These are phyloP conservation scores for Ocimum tenuiflorum DNA, from an alignment of 257 asterid genomes.

Conservation along the genomic window DNA sequence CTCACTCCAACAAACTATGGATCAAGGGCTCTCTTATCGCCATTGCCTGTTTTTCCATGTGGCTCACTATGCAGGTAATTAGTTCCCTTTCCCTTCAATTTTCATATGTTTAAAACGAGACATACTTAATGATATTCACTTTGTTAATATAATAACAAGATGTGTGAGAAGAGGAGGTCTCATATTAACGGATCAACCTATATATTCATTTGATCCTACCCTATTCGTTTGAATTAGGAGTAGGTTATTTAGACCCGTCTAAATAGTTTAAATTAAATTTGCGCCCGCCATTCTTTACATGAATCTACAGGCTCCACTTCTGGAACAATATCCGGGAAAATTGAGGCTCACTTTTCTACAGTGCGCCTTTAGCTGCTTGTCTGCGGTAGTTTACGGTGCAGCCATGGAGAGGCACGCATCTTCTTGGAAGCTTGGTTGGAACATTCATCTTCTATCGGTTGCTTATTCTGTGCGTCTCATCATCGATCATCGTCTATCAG, in stretches of 20 bases:
- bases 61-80: constrained; percentile 57
- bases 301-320: constrained; percentile 27
- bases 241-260: too few relatives aligned
- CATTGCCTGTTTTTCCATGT: constrained; percentile 41
- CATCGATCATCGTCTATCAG: too few relatives aligned
- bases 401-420: constrained; percentile 27
- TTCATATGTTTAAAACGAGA: too few relatives aligned
- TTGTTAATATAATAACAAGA: too few relatives aligned
- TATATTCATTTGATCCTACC: too few relatives aligned
- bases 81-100: too few relatives aligned
- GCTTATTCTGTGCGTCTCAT: constrained; percentile 29
- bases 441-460: constrained; percentile 31
- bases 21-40: constrained; percentile 53
- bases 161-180: too few relatives aligned
- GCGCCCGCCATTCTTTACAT: too few relatives aligned
- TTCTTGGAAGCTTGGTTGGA: constrained; percentile 55
- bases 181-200: too few relatives aligned
- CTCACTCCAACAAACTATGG: constrained; percentile 37
- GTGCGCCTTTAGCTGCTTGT: constrained; percentile 36
- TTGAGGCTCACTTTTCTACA: constrained; percentile 40
- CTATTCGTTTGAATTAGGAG: too few relatives aligned
- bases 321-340: constrained; percentile 42
- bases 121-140: too few relatives aligned
- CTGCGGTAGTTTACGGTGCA: constrained; percentile 32
- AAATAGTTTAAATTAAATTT: too few relatives aligned